Conservation (phyloP, 108 stramenopile genomes). For the Hondaea fermentalgiana region DNA sequence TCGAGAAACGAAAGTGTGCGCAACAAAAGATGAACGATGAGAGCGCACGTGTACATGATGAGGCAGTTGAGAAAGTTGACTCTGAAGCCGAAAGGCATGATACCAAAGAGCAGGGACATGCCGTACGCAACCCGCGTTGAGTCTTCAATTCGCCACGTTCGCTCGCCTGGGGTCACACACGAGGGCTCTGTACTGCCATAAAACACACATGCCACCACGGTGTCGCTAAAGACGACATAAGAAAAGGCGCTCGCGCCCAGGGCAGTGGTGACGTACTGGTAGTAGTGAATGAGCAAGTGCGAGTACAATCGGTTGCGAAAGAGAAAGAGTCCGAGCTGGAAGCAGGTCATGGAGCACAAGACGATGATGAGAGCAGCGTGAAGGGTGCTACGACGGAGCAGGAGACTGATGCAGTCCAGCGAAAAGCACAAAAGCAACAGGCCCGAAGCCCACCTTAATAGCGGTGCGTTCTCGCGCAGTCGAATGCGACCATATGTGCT, state of each 20-base stretch:
- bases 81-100: not conserved
- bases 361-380: not conserved
- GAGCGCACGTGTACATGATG: not conserved
- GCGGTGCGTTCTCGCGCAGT: not conserved
- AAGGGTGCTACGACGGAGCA: not conserved
- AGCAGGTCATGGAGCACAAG: not conserved
- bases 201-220: not conserved
- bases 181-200: not conserved
- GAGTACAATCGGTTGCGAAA: not conserved
- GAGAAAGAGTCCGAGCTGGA: not conserved
- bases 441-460: not conserved
- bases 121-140: not conserved
- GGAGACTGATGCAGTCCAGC: not conserved
- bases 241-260: not conserved
- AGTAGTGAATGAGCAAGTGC: slow-evolving; percentile 1
- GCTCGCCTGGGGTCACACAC: not conserved
- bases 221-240: slow-evolving; percentile 2
- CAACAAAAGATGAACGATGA: not conserved
- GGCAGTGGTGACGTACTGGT: not conserved
- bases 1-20: not conserved
- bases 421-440: not conserved
- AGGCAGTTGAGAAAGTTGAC: not conserved
- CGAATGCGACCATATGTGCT: not conserved
- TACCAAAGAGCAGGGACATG: not conserved
- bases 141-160: not conserved